phyloP scores from a whole-genome alignment of 805 yeast species.

The Ogataea angusta region DNA sequence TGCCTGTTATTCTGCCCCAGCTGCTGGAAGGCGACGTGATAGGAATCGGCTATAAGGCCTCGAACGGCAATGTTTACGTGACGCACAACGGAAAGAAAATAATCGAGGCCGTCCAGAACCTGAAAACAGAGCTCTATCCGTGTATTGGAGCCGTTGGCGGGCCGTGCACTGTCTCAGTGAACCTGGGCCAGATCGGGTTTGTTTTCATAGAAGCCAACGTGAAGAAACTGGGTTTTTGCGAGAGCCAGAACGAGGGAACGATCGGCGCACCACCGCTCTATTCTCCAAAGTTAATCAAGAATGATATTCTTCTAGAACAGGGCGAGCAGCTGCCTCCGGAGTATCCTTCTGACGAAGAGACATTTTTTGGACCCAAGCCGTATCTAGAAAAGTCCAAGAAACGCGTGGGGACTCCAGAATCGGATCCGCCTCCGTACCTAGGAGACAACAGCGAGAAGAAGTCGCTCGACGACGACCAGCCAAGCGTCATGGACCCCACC shows the following conservation, averaged over 20 bases:
- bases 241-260: slow-evolving; percentile 40
- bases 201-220: slow-evolving; percentile 87
- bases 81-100: slow-evolving; percentile 55
- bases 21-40: slow-evolving; percentile 51
- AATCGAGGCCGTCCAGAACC: slow-evolving; percentile 47
- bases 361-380: slow-evolving; percentile 51
- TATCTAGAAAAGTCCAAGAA: slow-evolving; percentile 13
- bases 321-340: slow-evolving; percentile 74
- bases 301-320: slow-evolving; percentile 59
- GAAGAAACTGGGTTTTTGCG: slow-evolving; percentile 53
- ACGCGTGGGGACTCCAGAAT: slow-evolving; percentile 19
- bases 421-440: slow-evolving; percentile 31
- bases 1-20: slow-evolving; percentile 46
- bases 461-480: background rate
- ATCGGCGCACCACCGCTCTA: slow-evolving; percentile 40
- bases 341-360: slow-evolving; percentile 61
- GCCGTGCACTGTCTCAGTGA: slow-evolving; percentile 47
- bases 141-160: slow-evolving; percentile 51
- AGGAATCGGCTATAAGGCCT: slow-evolving; percentile 51
- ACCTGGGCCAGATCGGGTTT: slow-evolving; percentile 88
- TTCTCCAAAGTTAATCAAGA: slow-evolving; percentile 24
- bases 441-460: slow-evolving; percentile 4
- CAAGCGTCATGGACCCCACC: slow-evolving; percentile 14
- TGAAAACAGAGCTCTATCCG: slow-evolving; percentile 49
- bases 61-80: slow-evolving; percentile 47